These are phyloP conservation scores for Daldinia grandis DNA, from an alignment of 495 filamentous ascomycete genomes.

Conservation along the genomic window DNA sequence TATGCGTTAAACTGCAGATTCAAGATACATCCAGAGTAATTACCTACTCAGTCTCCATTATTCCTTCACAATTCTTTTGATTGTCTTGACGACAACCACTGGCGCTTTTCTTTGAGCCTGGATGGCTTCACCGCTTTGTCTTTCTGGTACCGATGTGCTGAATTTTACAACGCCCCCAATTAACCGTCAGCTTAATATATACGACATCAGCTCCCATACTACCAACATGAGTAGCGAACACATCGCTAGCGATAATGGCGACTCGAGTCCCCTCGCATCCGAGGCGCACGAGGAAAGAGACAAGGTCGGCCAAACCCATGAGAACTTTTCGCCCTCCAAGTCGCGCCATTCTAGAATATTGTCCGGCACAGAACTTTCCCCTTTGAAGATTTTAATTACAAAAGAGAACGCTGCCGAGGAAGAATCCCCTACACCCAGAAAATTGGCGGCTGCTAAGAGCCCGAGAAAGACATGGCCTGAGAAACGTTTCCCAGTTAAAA, in stretches of 20 bases:
- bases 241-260: conserved; percentile 23
- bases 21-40: conserved; percentile 9
- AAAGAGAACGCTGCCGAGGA: conserved; percentile 38
- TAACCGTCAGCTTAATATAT: conserved; percentile 36
- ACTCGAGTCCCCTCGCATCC: conserved; percentile 44
- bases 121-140: conserved; percentile 52
- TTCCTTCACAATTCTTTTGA: background rate
- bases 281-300: conserved; percentile 42
- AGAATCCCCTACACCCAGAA: conserved; percentile 38
- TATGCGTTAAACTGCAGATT: background rate
- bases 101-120: conserved; percentile 8
- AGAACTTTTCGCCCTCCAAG: conserved; percentile 49
- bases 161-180: conserved; percentile 49
- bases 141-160: conserved; percentile 47
- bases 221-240: conserved; percentile 28
- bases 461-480: conserved; percentile 60
- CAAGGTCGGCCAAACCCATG: conserved; percentile 42
- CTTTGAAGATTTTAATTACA: conserved; percentile 56
- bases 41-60: background rate
- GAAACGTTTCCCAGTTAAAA: conserved; percentile 63
- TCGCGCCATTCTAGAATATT: conserved; percentile 56
- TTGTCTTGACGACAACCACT: background rate
- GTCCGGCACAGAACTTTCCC: conserved; percentile 58
- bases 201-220: conserved; percentile 40
- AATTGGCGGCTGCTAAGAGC: conserved; percentile 46